phyloP scores from a whole-genome alignment of 1,139 yeast genomes.

The Taiozyma sp. region DNA sequence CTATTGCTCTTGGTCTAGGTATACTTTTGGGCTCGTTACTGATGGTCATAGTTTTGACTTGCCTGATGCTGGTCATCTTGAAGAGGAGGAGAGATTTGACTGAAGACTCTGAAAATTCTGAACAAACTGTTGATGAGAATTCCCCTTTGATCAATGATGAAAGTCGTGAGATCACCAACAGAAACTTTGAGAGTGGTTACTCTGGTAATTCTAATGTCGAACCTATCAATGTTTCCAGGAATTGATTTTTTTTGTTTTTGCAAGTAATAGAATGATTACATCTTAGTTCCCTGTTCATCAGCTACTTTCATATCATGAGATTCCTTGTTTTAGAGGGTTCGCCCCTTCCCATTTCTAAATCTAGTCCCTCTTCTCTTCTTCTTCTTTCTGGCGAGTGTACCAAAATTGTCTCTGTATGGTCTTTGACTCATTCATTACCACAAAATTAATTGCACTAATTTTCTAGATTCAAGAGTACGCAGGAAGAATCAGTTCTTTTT shows the following conservation, averaged over 20 bases:
- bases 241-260: neutral
- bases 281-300: too few species aligned
- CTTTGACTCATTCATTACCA: too few species aligned
- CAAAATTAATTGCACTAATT: too few species aligned
- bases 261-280: too few species aligned
- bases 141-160: neutral
- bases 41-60: slow-evolving; percentile 28
- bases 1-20: slow-evolving; percentile 63
- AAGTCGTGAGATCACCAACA: neutral
- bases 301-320: too few species aligned
- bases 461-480: too few species aligned
- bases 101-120: neutral
- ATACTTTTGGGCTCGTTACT: slow-evolving; percentile 49
- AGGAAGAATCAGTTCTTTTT: too few species aligned
- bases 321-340: too few species aligned
- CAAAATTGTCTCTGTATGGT: too few species aligned
- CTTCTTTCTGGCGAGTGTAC: too few species aligned
- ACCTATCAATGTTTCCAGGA: slow-evolving; percentile 9
- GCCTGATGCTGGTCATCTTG: slow-evolving; percentile 30
- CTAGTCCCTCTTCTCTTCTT: too few species aligned
- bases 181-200: slow-evolving; percentile 12
- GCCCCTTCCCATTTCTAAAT: too few species aligned
- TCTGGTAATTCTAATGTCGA: slow-evolving; percentile 9
- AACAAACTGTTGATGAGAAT: neutral
- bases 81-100: slow-evolving; percentile 12